phyloP scores from a whole-genome alignment of 139 green algal species.

The Chlorella vulgaris region DNA sequence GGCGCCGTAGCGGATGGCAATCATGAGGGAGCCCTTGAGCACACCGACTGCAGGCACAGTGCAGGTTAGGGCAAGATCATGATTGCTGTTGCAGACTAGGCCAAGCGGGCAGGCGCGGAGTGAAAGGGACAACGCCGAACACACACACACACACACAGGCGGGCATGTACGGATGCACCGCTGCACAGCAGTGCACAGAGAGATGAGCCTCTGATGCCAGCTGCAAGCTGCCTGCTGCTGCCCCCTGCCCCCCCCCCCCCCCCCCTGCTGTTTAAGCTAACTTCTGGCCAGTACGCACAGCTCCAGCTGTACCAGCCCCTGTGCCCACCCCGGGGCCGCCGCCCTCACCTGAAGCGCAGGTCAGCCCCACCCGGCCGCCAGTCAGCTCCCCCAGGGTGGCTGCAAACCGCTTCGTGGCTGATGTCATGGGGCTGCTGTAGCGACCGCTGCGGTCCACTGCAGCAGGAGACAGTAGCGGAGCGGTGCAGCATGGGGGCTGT shows the following conservation, averaged over 20 bases:
- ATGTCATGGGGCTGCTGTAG: constrained; percentile 72
- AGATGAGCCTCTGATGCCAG: too few relatives aligned
- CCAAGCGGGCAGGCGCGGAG: neutral
- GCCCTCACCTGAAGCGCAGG: constrained; percentile 49
- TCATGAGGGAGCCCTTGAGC: constrained; percentile 74
- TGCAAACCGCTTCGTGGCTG: constrained; percentile 70
- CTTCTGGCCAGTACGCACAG: too few relatives aligned
- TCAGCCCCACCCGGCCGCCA: constrained; percentile 81
- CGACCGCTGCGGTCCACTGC: constrained; percentile 75
- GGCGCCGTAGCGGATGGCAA: constrained; percentile 77
- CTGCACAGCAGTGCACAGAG: too few relatives aligned
- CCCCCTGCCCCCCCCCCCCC: too few relatives aligned
- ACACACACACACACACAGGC: too few relatives aligned
- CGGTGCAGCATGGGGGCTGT: neutral
- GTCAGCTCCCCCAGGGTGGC: constrained; percentile 88
- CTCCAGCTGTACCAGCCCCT: too few relatives aligned
- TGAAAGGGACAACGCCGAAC: too few relatives aligned
- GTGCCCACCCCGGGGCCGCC: too few relatives aligned
- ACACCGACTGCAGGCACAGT: constrained; percentile 54
- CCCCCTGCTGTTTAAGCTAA: too few relatives aligned
- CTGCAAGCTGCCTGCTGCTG: too few relatives aligned
- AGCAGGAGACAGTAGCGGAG: neutral
- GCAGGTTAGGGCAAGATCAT: neutral
- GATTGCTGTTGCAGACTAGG: neutral
- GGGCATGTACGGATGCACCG: too few relatives aligned